These are phyloP conservation scores for Pterulicium gracile DNA, from an alignment of 1,284 basidiomycete genomes.

Conservation along the genomic window DNA sequence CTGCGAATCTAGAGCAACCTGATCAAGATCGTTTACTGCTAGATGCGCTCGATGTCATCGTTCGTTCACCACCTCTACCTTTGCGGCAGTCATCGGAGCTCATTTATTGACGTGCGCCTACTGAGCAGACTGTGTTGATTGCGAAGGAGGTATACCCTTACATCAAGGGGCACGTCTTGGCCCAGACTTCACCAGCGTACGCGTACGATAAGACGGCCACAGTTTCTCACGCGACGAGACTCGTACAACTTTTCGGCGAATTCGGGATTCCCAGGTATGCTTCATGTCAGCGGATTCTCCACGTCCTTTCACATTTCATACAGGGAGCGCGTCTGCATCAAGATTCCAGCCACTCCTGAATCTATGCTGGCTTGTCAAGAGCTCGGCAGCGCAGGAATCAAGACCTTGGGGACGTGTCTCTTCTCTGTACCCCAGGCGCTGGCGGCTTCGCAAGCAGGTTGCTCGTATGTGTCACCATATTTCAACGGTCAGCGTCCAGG, in stretches of 20 bases:
- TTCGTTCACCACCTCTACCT: too few relatives aligned
- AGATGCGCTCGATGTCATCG: constrained; percentile 30
- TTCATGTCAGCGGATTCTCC: background rate
- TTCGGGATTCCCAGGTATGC: constrained; percentile 32
- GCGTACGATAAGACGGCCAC: constrained; percentile 33
- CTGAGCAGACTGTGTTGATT: constrained; percentile 31
- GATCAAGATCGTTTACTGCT: constrained; percentile 22
- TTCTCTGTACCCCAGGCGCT: constrained; percentile 37
- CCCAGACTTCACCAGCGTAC: constrained; percentile 31
- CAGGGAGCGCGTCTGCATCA: constrained; percentile 37
- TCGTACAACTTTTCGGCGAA: constrained; percentile 30
- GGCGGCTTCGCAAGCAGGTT: constrained; percentile 35
- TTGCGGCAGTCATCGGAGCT: background rate
- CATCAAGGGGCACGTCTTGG: constrained; percentile 34
- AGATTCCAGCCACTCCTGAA: constrained; percentile 38
- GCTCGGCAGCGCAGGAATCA: constrained; percentile 28
- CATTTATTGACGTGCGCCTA: constrained; percentile 2
- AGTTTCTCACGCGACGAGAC: constrained; percentile 31
- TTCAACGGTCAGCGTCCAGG: constrained; percentile 35
- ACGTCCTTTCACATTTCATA: background rate
- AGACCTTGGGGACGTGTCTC: constrained; percentile 35
- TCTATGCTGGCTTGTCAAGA: constrained; percentile 32
- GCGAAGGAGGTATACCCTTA: constrained; percentile 34
- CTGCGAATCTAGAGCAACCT: constrained; percentile 11
- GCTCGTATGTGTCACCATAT: constrained; percentile 37